Conservation (phyloP, 257 asterid genomes). For the Nicotiana benthamiana region DNA sequence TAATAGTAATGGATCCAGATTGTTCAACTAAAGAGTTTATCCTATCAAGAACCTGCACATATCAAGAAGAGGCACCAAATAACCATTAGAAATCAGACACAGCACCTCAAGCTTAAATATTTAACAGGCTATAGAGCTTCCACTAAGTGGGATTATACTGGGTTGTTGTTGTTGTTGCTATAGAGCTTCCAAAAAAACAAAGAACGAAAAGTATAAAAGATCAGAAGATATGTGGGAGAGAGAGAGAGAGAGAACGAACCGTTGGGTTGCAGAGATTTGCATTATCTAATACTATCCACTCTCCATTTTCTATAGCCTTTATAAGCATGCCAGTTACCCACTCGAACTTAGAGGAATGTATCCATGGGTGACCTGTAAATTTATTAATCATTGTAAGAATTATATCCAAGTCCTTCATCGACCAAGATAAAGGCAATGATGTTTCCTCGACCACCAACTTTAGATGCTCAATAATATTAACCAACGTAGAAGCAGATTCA, state of each 20-base stretch:
- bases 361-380: constrained; percentile 32
- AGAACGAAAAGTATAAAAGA: neutral
- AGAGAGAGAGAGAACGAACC: constrained; percentile 36
- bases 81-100: neutral
- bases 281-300: constrained; percentile 93
- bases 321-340: constrained; percentile 90
- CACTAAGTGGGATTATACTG: too few relatives aligned
- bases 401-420: constrained; percentile 50
- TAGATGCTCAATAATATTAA: constrained; percentile 56
- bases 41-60: constrained; percentile 89
- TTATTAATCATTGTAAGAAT: constrained; percentile 40
- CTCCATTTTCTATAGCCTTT: constrained; percentile 95
- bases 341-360: constrained; percentile 67
- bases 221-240: neutral
- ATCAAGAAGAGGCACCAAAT: constrained; percentile 2
- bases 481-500: constrained; percentile 41
- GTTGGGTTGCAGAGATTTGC: constrained; percentile 99
- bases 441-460: constrained; percentile 29
- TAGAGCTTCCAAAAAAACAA: neutral
- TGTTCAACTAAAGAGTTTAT: constrained; percentile 97
- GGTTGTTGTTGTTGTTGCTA: too few relatives aligned
- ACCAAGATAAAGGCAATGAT: constrained; percentile 47
- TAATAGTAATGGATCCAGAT: constrained; percentile 87
- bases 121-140: neutral
- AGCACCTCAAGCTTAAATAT: constrained; percentile 4